Base-by-base conservation (phyloP, 495 filamentous ascomycete genomes). In the Aspergillus baeticus region DNA sequence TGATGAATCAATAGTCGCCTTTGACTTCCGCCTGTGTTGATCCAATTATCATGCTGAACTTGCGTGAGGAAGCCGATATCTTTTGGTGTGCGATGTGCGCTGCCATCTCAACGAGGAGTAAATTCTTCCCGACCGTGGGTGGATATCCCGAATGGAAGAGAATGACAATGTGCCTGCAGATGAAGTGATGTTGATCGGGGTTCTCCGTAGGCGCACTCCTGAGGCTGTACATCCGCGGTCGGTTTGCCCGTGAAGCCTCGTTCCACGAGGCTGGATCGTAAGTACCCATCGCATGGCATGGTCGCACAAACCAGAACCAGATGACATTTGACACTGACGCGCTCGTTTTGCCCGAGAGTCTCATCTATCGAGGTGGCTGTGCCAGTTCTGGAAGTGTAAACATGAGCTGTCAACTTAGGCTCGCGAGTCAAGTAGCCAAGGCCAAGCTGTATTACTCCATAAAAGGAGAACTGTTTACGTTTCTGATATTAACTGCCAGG, bases 181-280 rank as follows among this genome's bases (percentile, higher is more conserved):
- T 51, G 35, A 8, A 23, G 23, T 8, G 3, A 38, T 5, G 23
- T 17, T 29, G 21, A 41, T 55, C 23, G 21, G 23, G 47, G 42
- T 48, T 10, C 26, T 57, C 46, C 37, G 52, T 55, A 37, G 43
- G 39, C 29, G 13, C 20, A 14, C 29, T 20, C 35, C 18, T 58
- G 55, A 58, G 31, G 39, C 31, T 61, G 46, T 60, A 56, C 36
- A 21, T 57, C 35, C 41, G 42, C 55, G n/a, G n/a, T 50, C 47
- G 39, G 53, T 53, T 53, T 52, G 47, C 51, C 41, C 18, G 29
- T 26, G 39, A n/a, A 35, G 53, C 36, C 45, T 35, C 48, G 63
- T 65, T 54, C 63, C 63, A 65, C 63, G 58, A 65, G 63, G 58
- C 55, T 60, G 53, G 63, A 59, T 60, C 56, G 55, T 54, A 44